phyloP scores from a whole-genome alignment of 2,329 filamentous ascomycete genomes.

The Cordyceps cateniannulata region DNA sequence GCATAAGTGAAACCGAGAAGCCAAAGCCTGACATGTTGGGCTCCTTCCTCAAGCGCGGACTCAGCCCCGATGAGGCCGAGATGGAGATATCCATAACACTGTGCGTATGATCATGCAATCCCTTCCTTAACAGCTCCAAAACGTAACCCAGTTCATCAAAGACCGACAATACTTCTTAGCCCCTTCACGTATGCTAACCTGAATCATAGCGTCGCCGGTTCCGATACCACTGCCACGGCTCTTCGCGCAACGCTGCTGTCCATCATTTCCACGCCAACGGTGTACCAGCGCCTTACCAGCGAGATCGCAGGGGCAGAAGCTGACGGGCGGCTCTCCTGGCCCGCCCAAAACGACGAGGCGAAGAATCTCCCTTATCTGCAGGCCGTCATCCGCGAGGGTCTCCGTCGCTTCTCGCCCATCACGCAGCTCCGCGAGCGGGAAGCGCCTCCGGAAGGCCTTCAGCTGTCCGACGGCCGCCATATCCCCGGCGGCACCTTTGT shows the following conservation, averaged over 20 bases:
- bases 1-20: background rate
- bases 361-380: background rate
- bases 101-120: background rate
- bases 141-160: too few species aligned
- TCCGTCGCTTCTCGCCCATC: background rate
- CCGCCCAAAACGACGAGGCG: background rate
- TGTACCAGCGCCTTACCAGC: background rate
- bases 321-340: background rate
- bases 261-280: background rate
- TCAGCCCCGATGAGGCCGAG: slow-evolving; percentile 2
- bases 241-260: background rate
- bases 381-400: background rate
- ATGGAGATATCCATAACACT: slow-evolving; percentile 4
- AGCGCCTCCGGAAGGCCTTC: background rate
- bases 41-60: background rate
- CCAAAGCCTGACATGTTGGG: background rate
- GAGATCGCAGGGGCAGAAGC: background rate
- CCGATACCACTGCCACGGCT: slow-evolving; percentile 2
- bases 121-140: background rate
- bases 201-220: background rate
- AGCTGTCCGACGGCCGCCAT: background rate
- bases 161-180: too few species aligned
- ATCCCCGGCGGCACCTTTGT: slow-evolving; percentile 1
- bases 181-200: background rate
- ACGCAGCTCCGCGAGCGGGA: background rate